Evolutionary conservation across 2,329 filamentous ascomycete species (phyloP), one percentile per base, ranked within the genome.

Genomic region (Mariannaea sp.): DNA sequence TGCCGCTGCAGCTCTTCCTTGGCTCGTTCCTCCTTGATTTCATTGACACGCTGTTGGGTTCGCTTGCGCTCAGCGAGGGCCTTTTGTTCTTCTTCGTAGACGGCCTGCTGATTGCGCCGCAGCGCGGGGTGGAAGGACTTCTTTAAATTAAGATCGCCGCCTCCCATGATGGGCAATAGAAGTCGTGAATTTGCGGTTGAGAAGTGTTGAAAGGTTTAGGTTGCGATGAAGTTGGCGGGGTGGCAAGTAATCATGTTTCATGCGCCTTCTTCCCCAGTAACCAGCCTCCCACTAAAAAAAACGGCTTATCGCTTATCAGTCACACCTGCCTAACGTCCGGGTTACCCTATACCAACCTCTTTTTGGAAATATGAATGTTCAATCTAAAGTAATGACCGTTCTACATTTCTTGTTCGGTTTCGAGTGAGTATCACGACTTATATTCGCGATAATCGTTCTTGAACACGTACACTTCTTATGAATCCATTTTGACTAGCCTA

Each of bases 11-110:
- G 84, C 71, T 97, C 92, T 71, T 97, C 91, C 61, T 96, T 89
- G 41, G 89, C 87, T 40, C 92, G 86, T 76, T 99, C 95, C 71
- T 97, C 92, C 62, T 92, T 91, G 61, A 96, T 87, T 74, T 99
- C 94, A 68, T 95, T 92, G 67, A 92, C 85, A 57, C 96, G 87
- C 68, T 94, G 90, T 53, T 96, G 91, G 57, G 92, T 95, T 63
- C 89, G 88, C 72, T 97, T 97, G 73, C 94, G 88, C 79, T 99
- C 94, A 47, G 94, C 90, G 10, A 99, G 84, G 3, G 93, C 94
- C 62, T 91, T 90, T 71, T 94, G 87, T 70, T 97, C 92, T 72
- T 95, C 90, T 57, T 93, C 86, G 85, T 90, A 96, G 62, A 97
- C 92, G 71, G 84, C 85, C 72, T 85, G 85, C 78, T 96, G 94